Base-by-base conservation (phyloP, 768 basidiomycete species). In the Agrocybe praecox region DNA sequence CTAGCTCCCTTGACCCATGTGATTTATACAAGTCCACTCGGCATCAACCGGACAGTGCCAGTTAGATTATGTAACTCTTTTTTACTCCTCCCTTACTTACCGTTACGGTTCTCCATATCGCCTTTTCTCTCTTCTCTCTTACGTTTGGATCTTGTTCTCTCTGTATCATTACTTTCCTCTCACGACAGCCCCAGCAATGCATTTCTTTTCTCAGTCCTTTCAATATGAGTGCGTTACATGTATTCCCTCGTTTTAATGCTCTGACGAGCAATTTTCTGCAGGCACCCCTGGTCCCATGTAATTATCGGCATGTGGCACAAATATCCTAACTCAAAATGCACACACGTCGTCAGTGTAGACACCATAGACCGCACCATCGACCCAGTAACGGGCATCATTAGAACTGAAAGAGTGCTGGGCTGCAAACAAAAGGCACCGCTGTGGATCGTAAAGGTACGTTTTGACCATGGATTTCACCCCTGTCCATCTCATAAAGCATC, bases 271-370 rank as follows among this genome's bases (percentile, higher is more conserved):
- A 62, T 65, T 57, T 52, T 6, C 44, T 45, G 51, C 63, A 97
- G 94, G 59, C 92, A 94, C 68, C 82, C 93, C 42, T 96, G 94
- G 89, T 81, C 87, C 58, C 92, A 94, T 76, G 93, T 96, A 63
- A 86, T 94, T 59, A 88, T 90, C 67, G 92, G 91, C 61, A 91
- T 96, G 82, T 95, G 93, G 90, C 88, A 89, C 62, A 97, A 97
- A 80, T 97, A 97, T 73, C 95, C 95, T 50, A 96, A 96, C 71
- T 89, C 94, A 52, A 90, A 90, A 66, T 94, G 92, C 74, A 83
- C 89, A 21, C 93, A 94, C 70, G 93, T 94, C 62, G 78, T 93
- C 62, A 90, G 89, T 61, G 83, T 94, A 67, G 92, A 94, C 72
- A 93, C 94, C 24, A 58, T 96, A 54, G 90, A 94, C 76, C 88